Base-by-base conservation (phyloP, 306 rosid species). In the Cicer cuneatum region DNA sequence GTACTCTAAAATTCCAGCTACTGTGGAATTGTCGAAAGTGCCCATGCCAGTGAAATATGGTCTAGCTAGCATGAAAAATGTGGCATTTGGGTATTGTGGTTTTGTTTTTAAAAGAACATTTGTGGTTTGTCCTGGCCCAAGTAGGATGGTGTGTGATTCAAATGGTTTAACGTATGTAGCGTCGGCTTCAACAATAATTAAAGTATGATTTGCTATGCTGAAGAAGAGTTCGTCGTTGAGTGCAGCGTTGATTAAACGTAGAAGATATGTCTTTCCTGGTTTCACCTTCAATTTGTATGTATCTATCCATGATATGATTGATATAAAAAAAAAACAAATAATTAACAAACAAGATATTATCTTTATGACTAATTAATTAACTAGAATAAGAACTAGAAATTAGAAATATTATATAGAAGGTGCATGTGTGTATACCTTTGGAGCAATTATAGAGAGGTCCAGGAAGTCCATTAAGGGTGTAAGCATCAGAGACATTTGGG, bases 401-500 rank as follows among this genome's bases (percentile, higher is more conserved):
- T 29, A 29, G 35, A 29, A 29, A 29, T 29, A 4, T 42, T 42
- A 42, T 10, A 42, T 8, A 43, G n/a, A 15, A 53, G 59, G 10
- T 56, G 39, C 38, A 10, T 10, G 38, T 24, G 14, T 10, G n/a
- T 24, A 11, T 78, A 85, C 90, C 83, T 56, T 88, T 60, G 54
- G 97, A 86, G 71, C 94, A 89, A 66, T 89, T 89, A 78, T 86
- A 89, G 61, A 89, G 87, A 39, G 92, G 90, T 1, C 92, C 97
- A 0, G 97, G 92, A 65, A 87, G 83, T 5, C 94, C 97, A 41
- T 91, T 91, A 49, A 91, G 42, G 10, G 95, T 87, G 79, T 80
- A 87, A 35, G 92, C 95, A 83, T 91, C 87, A 0, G 97, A 91
- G 13, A 89, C 90, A 85, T 89, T 91, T 8, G 95, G 95, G 42